A percentile compares a stretch with the other conserved stretches of the same genome.
Conservation (phyloP, 2,329 filamentous ascomycete species). For the Sclerotinia subarctica region DNA sequence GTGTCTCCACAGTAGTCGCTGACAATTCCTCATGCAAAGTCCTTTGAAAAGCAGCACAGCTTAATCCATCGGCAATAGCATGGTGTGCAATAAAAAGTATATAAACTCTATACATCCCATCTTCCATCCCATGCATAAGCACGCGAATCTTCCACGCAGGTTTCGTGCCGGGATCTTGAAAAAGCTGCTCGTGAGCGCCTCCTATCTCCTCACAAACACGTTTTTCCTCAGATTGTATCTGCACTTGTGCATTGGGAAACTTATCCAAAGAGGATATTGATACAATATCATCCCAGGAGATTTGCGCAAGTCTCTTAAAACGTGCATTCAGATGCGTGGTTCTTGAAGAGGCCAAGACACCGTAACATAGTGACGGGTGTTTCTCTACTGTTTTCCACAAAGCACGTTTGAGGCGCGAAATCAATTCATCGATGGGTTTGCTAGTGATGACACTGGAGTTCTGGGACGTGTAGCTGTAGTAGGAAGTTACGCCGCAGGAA, state of each 20-base stretch:
- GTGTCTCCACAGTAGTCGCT: background rate
- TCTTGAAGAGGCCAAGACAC: background rate
- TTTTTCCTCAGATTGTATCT: background rate
- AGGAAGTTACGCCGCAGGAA: conserved; percentile 3
- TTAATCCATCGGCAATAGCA: conserved; percentile 29
- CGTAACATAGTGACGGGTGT: conserved; percentile 1
- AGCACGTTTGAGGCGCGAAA: background rate
- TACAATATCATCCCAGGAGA: conserved; percentile 2
- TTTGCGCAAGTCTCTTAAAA: background rate
- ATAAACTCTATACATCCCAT: conserved; percentile 21
- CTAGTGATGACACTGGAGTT: background rate
- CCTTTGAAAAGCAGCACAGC: conserved; percentile 27
- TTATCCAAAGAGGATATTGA: background rate
- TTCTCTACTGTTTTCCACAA: background rate
- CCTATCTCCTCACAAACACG: conserved; percentile 20
- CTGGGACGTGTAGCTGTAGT: background rate
- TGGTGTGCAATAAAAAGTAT: conserved; percentile 27
- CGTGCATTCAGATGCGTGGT: background rate
- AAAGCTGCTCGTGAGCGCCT: conserved; percentile 25
- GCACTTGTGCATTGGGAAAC: background rate
- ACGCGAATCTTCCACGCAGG: conserved; percentile 30
- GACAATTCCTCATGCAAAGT: conserved; percentile 25
- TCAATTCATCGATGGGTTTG: background rate
- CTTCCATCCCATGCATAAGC: conserved; percentile 10
- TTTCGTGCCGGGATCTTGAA: conserved; percentile 23